These are phyloP conservation scores for Dictyostelium brefeldianum DNA, from an alignment of 78 protist genomes.

Conservation along the genomic window DNA sequence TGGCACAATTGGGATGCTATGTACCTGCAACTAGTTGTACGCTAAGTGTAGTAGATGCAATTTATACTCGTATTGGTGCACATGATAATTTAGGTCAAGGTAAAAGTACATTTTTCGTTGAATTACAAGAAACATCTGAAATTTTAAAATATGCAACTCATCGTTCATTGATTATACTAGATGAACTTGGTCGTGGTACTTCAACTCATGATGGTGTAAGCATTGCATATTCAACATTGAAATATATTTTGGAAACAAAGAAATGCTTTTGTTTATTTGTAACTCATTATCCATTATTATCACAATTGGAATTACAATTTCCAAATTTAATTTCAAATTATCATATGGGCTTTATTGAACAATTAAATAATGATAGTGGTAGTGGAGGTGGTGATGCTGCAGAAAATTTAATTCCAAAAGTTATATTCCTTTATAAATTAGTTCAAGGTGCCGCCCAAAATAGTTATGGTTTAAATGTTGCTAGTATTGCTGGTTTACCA, in stretches of 20 bases:
- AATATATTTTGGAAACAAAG: constrained; percentile 62
- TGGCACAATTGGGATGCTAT: constrained; percentile 96
- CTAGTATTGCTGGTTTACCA: constrained; percentile 70
- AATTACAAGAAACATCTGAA: constrained; percentile 91
- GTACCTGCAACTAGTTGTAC: constrained; percentile 92
- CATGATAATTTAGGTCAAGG: constrained; percentile 88
- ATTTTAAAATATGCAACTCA: constrained; percentile 84
- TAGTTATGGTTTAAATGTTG: constrained; percentile 82
- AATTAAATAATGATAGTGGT: neutral
- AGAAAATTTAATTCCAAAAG: constrained; percentile 22
- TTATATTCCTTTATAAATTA: constrained; percentile 82
- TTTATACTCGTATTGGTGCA: constrained; percentile 96
- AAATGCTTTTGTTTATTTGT: constrained; percentile 88
- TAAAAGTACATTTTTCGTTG: constrained; percentile 93
- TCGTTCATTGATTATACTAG: constrained; percentile 92
- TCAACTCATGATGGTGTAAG: constrained; percentile 96
- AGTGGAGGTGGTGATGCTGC: neutral
- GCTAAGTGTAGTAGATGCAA: constrained; percentile 87
- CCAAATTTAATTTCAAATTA: constrained; percentile 60
- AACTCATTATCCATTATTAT: constrained; percentile 93
- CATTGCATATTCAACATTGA: constrained; percentile 90
- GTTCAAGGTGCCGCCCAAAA: constrained; percentile 41
- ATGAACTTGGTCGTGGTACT: constrained; percentile 98
- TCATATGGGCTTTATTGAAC: constrained; percentile 89
- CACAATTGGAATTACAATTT: constrained; percentile 55